A percentile compares a stretch with the other conserved stretches of the same genome.
These are phyloP conservation scores for Salix koriyanagi DNA, from an alignment of 345 rosid species.

Conservation along the genomic window DNA sequence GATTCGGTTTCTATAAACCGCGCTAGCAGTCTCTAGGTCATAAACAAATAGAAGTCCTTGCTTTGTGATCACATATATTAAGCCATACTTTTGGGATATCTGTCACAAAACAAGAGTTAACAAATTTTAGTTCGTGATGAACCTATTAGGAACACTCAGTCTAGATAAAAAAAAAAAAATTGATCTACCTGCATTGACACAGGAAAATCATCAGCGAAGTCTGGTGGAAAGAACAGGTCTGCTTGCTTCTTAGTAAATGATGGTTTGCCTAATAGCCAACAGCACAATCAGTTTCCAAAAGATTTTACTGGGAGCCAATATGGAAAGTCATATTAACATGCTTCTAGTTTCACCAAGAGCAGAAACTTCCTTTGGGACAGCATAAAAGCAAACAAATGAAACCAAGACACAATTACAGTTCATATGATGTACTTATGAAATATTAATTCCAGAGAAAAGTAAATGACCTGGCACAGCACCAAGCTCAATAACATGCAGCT, in stretches of 20 bases:
- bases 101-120: conserved; percentile 23
- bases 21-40: conserved; percentile 92
- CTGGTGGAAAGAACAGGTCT: conserved; percentile 26
- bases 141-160: not conserved
- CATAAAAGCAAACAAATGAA: not conserved
- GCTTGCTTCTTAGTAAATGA: conserved; percentile 27
- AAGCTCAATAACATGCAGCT: conserved; percentile 91
- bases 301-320: not conserved
- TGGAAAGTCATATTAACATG: not conserved
- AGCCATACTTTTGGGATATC: conserved; percentile 86
- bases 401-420: not conserved
- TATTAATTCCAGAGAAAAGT: not conserved
- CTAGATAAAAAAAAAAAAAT: not conserved
- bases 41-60: conserved; percentile 92
- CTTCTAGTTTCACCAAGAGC: not conserved
- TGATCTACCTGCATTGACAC: conserved; percentile 22
- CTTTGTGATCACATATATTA: conserved; percentile 86
- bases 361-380: not conserved
- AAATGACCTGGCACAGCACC: conserved; percentile 85
- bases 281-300: not conserved
- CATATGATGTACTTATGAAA: not conserved
- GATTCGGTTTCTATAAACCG: conserved; percentile 86
- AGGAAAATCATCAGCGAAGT: conserved; percentile 28
- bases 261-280: conserved; percentile 12
- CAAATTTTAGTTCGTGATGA: not conserved